Percentiles rank a stretch among this genome's conserved stretches.
Conservation (phyloP, 805 yeast species). For the Teunomyces pallodes region DNA sequence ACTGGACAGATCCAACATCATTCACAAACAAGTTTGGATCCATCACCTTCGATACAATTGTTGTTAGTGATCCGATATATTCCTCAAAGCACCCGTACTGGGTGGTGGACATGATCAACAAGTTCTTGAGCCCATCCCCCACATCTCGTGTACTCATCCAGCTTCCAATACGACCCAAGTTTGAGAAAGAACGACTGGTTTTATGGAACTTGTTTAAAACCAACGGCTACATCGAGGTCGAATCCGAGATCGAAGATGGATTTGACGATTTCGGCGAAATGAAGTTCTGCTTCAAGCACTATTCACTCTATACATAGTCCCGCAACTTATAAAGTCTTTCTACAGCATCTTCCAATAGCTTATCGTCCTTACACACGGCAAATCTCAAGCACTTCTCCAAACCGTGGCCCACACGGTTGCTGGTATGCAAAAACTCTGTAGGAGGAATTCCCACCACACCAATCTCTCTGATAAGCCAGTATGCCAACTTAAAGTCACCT, state of each 20-base stretch:
- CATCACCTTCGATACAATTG: slow-evolving; percentile 52
- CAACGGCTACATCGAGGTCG: slow-evolving; percentile 31
- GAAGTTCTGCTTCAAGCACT: slow-evolving; percentile 48
- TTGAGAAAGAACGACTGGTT: slow-evolving; percentile 58
- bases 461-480: slow-evolving; percentile 87
- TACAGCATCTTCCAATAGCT: slow-evolving; percentile 76
- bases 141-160: slow-evolving; percentile 59
- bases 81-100: slow-evolving; percentile 76
- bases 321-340: slow-evolving; percentile 67
- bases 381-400: slow-evolving; percentile 87
- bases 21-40: slow-evolving; percentile 26
- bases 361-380: slow-evolving; percentile 94
- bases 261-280: slow-evolving; percentile 83
- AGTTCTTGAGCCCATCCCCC: slow-evolving; percentile 36
- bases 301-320: slow-evolving; percentile 42
- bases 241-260: slow-evolving; percentile 56
- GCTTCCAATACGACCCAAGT: slow-evolving; percentile 70
- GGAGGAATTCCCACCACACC: slow-evolving; percentile 98
- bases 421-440: slow-evolving; percentile 81
- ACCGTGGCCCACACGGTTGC: slow-evolving; percentile 56
- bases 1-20: slow-evolving; percentile 69
- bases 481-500: slow-evolving; percentile 82
- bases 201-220: slow-evolving; percentile 56
- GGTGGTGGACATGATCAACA: slow-evolving; percentile 58
- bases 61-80: slow-evolving; percentile 87